Evolutionary conservation across 805 yeast species (phyloP), one percentile per base, ranked within the genome.

Genomic region (Lipomyces sp.): DNA sequence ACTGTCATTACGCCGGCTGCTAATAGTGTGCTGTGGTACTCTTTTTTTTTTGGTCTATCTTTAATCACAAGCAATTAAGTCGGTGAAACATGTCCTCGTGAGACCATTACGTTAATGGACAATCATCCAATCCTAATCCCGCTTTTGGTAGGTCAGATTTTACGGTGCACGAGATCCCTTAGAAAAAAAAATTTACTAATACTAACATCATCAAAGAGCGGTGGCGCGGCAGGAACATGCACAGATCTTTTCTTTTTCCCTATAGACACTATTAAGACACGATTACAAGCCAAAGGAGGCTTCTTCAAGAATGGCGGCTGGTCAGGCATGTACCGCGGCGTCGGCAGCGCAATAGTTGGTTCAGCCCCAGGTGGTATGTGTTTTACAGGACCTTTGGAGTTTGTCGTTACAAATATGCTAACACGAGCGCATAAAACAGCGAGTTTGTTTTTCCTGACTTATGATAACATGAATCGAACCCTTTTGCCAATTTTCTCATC

Each of bases 231-330:
- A 4, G 99, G 99, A 15, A 95, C 97, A 1, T 88, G 96, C 4
- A 93, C 98, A 0, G 99, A 95, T 79, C 81, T 95, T 50, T 92
- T 89, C 2, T 95, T 95, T 78, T 95, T 94, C 81, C 99, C 99
- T 13, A 91, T 95, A 51, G 99, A 95, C 74, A 95, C 99, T 0
- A 73, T 95, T 64, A 95, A 95, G 79, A 95, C 99, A 0, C 82
- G 99, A 64, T 80, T 95, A 15, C 99, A 95, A 77, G 98, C 99
- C 29, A 87, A 87, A 75, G 97, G 97, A 45, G 99, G 99, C 0
- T 94, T 95, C 74, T 90, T 92, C 77, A 80, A 78, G 18, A 94
- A 93, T 78, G 99, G 99, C 35, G 99, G 97, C 1, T 94, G 94
- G 85, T 80, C 78, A 60, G 98, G 98, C 0, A 87, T 95, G 29